Evolutionary conservation across 2,329 filamentous ascomycete genomes (phyloP).

Genomic region (Fusarium subtropicale): DNA sequence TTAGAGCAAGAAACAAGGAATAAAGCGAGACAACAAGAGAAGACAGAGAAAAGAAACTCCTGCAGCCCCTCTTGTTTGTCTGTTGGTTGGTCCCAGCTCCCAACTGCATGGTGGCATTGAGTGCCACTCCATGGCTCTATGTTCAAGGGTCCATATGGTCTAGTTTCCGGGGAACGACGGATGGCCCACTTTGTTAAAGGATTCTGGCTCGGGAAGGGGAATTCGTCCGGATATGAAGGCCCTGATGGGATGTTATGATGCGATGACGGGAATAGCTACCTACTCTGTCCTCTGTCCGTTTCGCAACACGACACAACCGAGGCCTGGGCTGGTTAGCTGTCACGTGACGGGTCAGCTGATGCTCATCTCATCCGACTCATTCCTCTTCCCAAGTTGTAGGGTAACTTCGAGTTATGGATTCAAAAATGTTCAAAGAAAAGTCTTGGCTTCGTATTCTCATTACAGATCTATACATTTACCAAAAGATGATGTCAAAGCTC

Average conservation of each 20-base stretch:
- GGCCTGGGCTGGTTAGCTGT: background rate
- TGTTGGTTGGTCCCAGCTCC: constrained; percentile 13
- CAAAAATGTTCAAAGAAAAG: background rate
- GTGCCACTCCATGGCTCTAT: background rate
- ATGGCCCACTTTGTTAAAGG: background rate
- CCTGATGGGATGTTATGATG: background rate
- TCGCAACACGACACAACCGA: background rate
- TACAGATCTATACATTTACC: background rate
- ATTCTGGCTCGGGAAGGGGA: background rate
- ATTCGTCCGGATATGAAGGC: constrained; percentile 5
- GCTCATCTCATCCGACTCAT: background rate
- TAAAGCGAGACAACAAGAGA: background rate
- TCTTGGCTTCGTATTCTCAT: background rate
- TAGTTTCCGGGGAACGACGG: constrained; percentile 17
- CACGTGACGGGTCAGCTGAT: accelerated
- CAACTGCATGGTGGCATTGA: constrained; percentile 5
- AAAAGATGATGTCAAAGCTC: background rate
- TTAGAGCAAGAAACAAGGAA: accelerated
- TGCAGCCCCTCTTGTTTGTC: background rate
- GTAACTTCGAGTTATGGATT: no score
- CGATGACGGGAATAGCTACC: background rate
- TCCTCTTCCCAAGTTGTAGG: no score
- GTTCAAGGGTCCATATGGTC: constrained; percentile 3
- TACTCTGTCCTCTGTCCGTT: background rate
- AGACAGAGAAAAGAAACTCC: background rate